phyloP scores from a whole-genome alignment of 805 yeast species.

The Pichia exigua region DNA sequence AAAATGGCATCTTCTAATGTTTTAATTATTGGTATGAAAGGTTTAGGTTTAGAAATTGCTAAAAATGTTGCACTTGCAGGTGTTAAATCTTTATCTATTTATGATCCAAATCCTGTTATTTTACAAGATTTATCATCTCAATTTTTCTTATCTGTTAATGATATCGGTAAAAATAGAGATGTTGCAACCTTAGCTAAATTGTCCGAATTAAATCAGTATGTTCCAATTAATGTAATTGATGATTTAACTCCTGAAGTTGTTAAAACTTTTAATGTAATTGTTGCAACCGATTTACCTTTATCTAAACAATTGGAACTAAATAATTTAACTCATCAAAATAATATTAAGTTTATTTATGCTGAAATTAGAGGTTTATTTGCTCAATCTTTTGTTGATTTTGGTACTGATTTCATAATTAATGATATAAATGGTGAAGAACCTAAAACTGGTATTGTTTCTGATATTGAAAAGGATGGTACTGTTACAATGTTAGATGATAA shows the following conservation, averaged over 20 bases:
- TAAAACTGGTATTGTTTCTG: conserved; percentile 75
- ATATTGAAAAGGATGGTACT: conserved; percentile 78
- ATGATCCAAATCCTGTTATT: conserved; percentile 67
- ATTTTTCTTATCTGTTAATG: conserved; percentile 65
- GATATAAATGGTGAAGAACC: conserved; percentile 96
- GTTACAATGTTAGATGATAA: conserved; percentile 90
- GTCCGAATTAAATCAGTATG: conserved; percentile 82
- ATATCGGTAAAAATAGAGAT: conserved; percentile 77
- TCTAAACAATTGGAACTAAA: conserved; percentile 73
- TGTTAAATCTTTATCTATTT: conserved; percentile 80
- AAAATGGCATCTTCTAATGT: conserved; percentile 93
- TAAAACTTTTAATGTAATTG: conserved; percentile 63
- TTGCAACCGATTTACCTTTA: conserved; percentile 68
- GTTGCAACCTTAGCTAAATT: conserved; percentile 56
- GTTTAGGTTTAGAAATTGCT: conserved; percentile 93
- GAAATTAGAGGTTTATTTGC: conserved; percentile 88
- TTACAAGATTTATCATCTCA: conserved; percentile 79
- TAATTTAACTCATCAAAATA: conserved; percentile 61
- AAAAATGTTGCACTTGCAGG: conserved; percentile 96
- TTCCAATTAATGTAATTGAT: conserved; percentile 65
- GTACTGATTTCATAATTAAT: conserved; percentile 66
- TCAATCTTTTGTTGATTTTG: conserved; percentile 82
- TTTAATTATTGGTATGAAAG: conserved; percentile 82
- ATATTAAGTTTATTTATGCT: conserved; percentile 73
- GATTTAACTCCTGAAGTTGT: conserved; percentile 49